A percentile compares a stretch with the other conserved stretches of the same genome.
phyloP scores from a whole-genome alignment of 148 eudicot genomes.

The Vaccinium darrowii region DNA sequence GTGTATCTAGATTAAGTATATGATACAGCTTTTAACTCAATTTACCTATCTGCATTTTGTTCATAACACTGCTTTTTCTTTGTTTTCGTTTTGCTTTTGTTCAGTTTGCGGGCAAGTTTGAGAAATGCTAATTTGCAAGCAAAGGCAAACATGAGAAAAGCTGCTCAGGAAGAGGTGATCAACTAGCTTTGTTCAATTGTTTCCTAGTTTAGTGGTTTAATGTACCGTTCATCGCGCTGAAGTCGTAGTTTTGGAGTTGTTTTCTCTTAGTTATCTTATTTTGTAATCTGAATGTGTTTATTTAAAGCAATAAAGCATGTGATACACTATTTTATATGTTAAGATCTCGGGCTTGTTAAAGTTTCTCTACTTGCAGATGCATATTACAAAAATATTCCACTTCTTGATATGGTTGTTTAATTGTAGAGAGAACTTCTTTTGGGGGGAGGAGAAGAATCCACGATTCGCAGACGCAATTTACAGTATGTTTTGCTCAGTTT shows the following conservation, averaged over 20 bases:
- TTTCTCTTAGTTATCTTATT: neutral
- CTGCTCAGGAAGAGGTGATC: slow-evolving; percentile 80
- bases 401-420: slow-evolving; percentile 22
- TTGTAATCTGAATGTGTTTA: neutral
- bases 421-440: slow-evolving; percentile 85
- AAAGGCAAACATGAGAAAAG: slow-evolving; percentile 67
- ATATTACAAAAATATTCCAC: neutral
- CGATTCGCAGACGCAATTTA: slow-evolving; percentile 77
- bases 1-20: neutral
- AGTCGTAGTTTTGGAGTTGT: neutral
- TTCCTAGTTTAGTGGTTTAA: neutral
- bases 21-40: neutral
- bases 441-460: slow-evolving; percentile 95
- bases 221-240: neutral
- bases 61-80: neutral
- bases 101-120: slow-evolving; percentile 69
- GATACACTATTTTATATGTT: neutral
- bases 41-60: neutral
- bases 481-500: slow-evolving; percentile 56
- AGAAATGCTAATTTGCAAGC: slow-evolving; percentile 89
- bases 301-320: slow-evolving; percentile 1
- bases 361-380: neutral
- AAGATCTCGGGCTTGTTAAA: neutral
- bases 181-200: neutral
- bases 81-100: neutral